Evolutionary conservation across 2,329 filamentous ascomycete species (phyloP).

Genomic region (Fusarium luffae): DNA sequence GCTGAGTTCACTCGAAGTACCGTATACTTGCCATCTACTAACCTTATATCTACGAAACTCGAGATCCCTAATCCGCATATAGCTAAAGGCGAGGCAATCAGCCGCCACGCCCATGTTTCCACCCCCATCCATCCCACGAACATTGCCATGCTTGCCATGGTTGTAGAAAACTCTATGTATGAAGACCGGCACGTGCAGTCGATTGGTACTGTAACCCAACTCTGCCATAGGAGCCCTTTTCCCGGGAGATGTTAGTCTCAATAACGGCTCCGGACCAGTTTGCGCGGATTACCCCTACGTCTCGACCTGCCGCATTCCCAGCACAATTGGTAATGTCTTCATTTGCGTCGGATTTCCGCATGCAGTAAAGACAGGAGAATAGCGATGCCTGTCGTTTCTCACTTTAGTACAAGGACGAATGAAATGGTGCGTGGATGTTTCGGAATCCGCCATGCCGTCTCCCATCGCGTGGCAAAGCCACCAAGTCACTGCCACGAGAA

Average conservation of each 20-base stretch:
- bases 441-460: constrained; percentile 5
- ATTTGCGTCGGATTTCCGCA: constrained; percentile 13
- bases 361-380: constrained; percentile 25
- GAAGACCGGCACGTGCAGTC: constrained; percentile 1
- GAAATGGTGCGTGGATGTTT: neutral
- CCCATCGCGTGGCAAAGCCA: constrained; percentile 17
- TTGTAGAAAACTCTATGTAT: neutral
- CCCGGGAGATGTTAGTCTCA: constrained; percentile 18
- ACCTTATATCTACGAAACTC: constrained; percentile 25
- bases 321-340: constrained; percentile 29
- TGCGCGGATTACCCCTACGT: constrained; percentile 14
- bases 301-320: neutral
- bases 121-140: constrained; percentile 13
- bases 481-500: neutral
- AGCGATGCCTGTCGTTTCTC: neutral
- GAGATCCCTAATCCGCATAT: constrained; percentile 4
- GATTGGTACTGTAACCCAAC: neutral
- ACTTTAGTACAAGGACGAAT: neutral
- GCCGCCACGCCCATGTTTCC: constrained; percentile 18
- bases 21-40: constrained; percentile 25
- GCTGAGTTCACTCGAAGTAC: constrained; percentile 20
- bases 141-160: neutral
- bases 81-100: constrained; percentile 1
- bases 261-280: constrained; percentile 20
- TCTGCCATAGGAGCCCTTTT: constrained; percentile 5